Evolutionary conservation across 495 filamentous ascomycete species (phyloP), one percentile per base, ranked within the genome.

Genomic region (Aspergillus ellipticus): DNA sequence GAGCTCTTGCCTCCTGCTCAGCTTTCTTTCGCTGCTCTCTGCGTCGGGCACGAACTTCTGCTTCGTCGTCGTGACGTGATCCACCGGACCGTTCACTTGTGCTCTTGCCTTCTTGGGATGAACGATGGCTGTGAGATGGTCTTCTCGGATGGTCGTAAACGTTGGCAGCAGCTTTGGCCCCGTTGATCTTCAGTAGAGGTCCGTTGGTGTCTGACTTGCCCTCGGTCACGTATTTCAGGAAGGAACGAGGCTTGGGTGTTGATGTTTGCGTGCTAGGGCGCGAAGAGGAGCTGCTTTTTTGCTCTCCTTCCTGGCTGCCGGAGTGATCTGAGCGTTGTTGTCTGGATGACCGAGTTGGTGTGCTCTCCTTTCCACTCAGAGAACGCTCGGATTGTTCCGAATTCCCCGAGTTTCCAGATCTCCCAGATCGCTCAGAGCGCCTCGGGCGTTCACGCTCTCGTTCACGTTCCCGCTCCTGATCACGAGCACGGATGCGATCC

Each of bases 191-290:
- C 35, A 75, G 61, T 8, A 73, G 57, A 42, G 68, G 70, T 2
- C 66, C 67, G 28, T 70, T 71, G 2, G 57, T 68, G 53, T 73
- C 72, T 3, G 69, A 67, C 21, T 68, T 59, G n/a, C 68, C 73
- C 16, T 68, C 66, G n/a, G 62, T 69, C 66, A 74, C 68, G 53
- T 74, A 75, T 26, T 70, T 67, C 37, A 77, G 57, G 61, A 75
- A 73, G 16, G 66, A 65, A 46, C 69, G 63, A 24, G 66, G 66
- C 26, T 55, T 66, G 11, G 65, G 55, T 5, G 57, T 48, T 4
- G 71, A 58, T 13, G 67, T 37, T n/a, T 65, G 59, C 4, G 53
- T 51, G 47, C 62, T 53, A 47, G 61, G 60, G 31, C 65, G 71
- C 5, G 68, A 66, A 4, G 70, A 66, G n/a, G 69, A 61, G 15